These are phyloP conservation scores for Cryphonectria naterciae DNA, from an alignment of 2,329 filamentous ascomycete species.

Conservation along the genomic window DNA sequence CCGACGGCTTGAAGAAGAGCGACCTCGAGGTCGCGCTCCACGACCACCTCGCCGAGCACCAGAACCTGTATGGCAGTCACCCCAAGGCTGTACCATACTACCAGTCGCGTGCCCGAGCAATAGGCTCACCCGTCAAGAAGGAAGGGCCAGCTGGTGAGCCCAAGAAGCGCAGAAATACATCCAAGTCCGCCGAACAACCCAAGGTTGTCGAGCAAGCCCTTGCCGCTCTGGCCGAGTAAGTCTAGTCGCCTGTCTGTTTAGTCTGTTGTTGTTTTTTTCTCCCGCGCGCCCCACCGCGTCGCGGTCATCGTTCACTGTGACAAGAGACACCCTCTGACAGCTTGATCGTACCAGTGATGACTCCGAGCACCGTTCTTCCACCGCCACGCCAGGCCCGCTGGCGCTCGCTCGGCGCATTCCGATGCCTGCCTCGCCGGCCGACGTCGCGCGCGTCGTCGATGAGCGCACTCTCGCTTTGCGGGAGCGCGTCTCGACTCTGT, in stretches of 20 bases:
- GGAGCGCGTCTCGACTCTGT: slow-evolving; percentile 65
- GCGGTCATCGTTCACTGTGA: neutral
- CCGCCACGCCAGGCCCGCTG: slow-evolving; percentile 56
- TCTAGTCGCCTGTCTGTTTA: slow-evolving; percentile 25
- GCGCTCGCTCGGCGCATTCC: slow-evolving; percentile 64
- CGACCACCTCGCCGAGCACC: slow-evolving; percentile 71
- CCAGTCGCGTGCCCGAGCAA: slow-evolving; percentile 63
- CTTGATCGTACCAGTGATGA: slow-evolving; percentile 35
- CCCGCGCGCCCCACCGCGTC: slow-evolving; percentile 19
- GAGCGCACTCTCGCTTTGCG: slow-evolving; percentile 69
- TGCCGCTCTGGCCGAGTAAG: slow-evolving; percentile 47
- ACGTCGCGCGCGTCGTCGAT: slow-evolving; percentile 77
- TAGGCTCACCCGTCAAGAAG: slow-evolving; percentile 65
- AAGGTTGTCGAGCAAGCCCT: slow-evolving; percentile 44
- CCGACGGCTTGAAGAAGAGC: slow-evolving; percentile 72
- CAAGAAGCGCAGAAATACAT: slow-evolving; percentile 51
- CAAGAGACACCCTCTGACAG: slow-evolving; percentile 19
- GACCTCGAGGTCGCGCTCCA: slow-evolving; percentile 80
- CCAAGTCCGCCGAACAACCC: slow-evolving; percentile 40
- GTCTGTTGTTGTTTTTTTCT: neutral
- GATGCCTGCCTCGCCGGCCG: slow-evolving; percentile 80
- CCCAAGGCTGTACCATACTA: slow-evolving; percentile 76
- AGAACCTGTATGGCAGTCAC: slow-evolving; percentile 65
- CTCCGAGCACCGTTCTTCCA: slow-evolving; percentile 49
- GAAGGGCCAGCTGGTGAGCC: slow-evolving; percentile 47